These are phyloP conservation scores for Gamsiella multidivaricata DNA, from an alignment of 192 early-diverging fungal genomes.

Conservation along the genomic window DNA sequence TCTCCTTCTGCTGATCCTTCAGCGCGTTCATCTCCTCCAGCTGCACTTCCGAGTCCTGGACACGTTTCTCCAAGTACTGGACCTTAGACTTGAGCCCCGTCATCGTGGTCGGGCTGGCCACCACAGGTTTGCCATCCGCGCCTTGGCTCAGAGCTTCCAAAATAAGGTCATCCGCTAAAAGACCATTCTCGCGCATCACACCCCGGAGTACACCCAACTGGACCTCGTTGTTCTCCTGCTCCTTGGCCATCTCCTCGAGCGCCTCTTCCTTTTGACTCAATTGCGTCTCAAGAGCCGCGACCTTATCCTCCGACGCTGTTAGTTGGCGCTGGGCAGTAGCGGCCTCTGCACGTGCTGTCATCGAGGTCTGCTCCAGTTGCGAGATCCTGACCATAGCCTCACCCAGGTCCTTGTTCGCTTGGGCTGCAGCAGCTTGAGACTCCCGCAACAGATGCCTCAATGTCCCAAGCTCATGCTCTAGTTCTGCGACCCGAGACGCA, in stretches of 20 bases:
- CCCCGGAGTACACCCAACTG: slow-evolving; percentile 63
- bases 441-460: slow-evolving; percentile 49
- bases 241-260: slow-evolving; percentile 56
- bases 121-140: slow-evolving; percentile 5
- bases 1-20: slow-evolving; percentile 40
- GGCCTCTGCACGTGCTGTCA: slow-evolving; percentile 57
- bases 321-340: slow-evolving; percentile 50
- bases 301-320: slow-evolving; percentile 56
- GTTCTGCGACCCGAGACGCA: slow-evolving; percentile 39
- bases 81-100: slow-evolving; percentile 25
- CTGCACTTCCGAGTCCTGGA: slow-evolving; percentile 29
- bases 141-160: slow-evolving; percentile 42
- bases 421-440: slow-evolving; percentile 41
- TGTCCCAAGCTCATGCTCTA: slow-evolving; percentile 56
- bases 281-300: slow-evolving; percentile 44
- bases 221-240: slow-evolving; percentile 67
- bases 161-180: slow-evolving; percentile 55
- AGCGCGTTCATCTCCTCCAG: slow-evolving; percentile 20
- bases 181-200: slow-evolving; percentile 59
- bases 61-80: slow-evolving; percentile 35
- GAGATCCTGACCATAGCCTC: slow-evolving; percentile 57
- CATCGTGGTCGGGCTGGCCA: slow-evolving; percentile 7
- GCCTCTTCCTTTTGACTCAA: slow-evolving; percentile 57
- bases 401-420: slow-evolving; percentile 52
- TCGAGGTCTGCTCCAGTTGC: slow-evolving; percentile 58